Base-by-base conservation (phyloP, 768 basidiomycete species). In the Lactarius pseudohatsudake region DNA sequence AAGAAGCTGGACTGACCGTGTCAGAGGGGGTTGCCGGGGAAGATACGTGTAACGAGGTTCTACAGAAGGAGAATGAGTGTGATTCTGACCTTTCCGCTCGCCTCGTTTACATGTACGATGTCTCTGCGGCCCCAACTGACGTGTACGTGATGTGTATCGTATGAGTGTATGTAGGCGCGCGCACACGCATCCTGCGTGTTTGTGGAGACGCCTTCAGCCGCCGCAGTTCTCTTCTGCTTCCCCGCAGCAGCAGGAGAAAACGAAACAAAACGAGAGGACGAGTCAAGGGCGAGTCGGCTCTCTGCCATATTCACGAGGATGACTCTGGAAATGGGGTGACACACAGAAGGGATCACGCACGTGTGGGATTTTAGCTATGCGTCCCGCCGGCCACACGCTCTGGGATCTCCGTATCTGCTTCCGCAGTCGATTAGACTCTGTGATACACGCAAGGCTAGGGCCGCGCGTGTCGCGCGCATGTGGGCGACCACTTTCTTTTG, bases 311-410 rank as follows among this genome's bases (percentile, higher is more conserved):
- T 26, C 28, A 26, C 8, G 62, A 20, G n/a, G 55, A 4, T 45
- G 40, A 57, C 22, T 28, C 22, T 26, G 45, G 30, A 38, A 59
- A 30, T 13, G 26, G 55, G 26, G 53, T 8, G 16, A 56, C 22
- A 13, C 18, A 50, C 47, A 50, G 13, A 13, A 26, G 13, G 22
- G 43, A 66, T 40, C 55, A 50, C 55, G 45, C 43, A 32, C 43
- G 20, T 40, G 26, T 43, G 13, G 43, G 43, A 50, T 61, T 61
- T 50, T 53, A 56, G 45, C 18, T 57, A 60, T 36, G 36, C 65
- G 56, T 47, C 54, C 54, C 30, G 60, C 20, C 43, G 45, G 65
- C 20, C 34, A 5, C n/a, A 5, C 15, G 40, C 34, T 26, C 32
- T 40, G 9, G 16, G 55, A 40, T 61, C 54, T 4, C 54, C 54